phyloP scores from a whole-genome alignment of 73 alveolate genomes.

The Paramecium primaurelia region DNA sequence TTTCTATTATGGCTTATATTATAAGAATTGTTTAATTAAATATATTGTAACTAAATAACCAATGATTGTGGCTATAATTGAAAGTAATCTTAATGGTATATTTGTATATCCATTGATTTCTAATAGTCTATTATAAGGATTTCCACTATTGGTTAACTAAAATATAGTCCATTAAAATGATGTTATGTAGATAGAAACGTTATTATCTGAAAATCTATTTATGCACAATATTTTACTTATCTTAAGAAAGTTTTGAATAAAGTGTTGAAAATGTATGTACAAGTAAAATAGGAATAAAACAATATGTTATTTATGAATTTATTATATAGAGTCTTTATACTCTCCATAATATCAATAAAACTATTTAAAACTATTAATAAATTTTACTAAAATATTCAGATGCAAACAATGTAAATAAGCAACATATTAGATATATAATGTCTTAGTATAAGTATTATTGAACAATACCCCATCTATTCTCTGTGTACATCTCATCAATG shows the following conservation, averaged over 20 bases:
- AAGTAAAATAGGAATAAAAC: not conserved
- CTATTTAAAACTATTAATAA: not conserved
- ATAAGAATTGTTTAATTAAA: not conserved
- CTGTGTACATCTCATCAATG: not conserved
- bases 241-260: not conserved
- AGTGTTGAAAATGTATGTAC: not conserved
- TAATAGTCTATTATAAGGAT: not conserved
- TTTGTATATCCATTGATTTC: not conserved
- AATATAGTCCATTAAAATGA: conserved; percentile 1
- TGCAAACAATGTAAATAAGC: not conserved
- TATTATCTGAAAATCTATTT: not conserved
- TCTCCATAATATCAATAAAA: not conserved
- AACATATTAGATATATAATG: not conserved
- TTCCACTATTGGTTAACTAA: not conserved
- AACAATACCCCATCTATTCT: not conserved
- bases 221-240: not conserved
- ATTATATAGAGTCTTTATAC: not conserved
- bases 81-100: not conserved
- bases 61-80: not conserved
- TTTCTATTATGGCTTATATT: not conserved
- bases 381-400: not conserved
- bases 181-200: not conserved
- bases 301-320: not conserved
- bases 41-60: not conserved
- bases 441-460: not conserved